Conservation (phyloP, 495 filamentous ascomycete species). For the Hypoxylon fragiforme region DNA sequence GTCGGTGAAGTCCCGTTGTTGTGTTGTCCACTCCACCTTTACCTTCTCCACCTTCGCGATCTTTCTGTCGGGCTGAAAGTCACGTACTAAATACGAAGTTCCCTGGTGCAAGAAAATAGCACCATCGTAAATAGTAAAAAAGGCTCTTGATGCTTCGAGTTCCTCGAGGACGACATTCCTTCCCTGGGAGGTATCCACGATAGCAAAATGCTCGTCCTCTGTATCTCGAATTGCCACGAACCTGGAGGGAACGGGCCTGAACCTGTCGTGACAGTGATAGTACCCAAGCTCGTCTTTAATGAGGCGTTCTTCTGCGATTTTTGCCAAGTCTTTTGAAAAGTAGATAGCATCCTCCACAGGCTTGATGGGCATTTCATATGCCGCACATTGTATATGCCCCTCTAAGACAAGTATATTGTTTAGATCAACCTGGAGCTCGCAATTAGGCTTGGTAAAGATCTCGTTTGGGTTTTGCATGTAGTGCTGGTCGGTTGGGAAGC, state of each 20-base stretch:
- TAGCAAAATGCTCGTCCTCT: constrained; percentile 89
- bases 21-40: constrained; percentile 94
- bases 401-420: constrained; percentile 87
- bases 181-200: constrained; percentile 83
- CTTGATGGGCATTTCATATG: constrained; percentile 89
- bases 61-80: constrained; percentile 76
- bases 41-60: constrained; percentile 74
- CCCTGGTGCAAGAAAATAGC: constrained; percentile 98
- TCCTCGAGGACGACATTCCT: constrained; percentile 89
- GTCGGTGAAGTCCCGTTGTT: constrained; percentile 92
- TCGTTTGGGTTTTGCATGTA: constrained; percentile 97
- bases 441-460: constrained; percentile 92
- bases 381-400: constrained; percentile 94
- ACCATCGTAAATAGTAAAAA: constrained; percentile 96
- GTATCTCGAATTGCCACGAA: constrained; percentile 90
- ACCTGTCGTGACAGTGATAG: constrained; percentile 87
- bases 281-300: constrained; percentile 75
- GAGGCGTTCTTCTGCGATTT: constrained; percentile 75
- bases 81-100: constrained; percentile 84
- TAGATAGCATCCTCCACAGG: constrained; percentile 74
- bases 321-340: constrained; percentile 74
- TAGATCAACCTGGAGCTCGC: constrained; percentile 86
- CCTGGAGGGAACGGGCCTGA: constrained; percentile 79
- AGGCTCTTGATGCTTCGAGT: constrained; percentile 91
- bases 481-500: constrained; percentile 89